Evolutionary conservation across 768 basidiomycete species (phyloP), one percentile per base, ranked within the genome.

Genomic region (Hysterangium stoloniferum): DNA sequence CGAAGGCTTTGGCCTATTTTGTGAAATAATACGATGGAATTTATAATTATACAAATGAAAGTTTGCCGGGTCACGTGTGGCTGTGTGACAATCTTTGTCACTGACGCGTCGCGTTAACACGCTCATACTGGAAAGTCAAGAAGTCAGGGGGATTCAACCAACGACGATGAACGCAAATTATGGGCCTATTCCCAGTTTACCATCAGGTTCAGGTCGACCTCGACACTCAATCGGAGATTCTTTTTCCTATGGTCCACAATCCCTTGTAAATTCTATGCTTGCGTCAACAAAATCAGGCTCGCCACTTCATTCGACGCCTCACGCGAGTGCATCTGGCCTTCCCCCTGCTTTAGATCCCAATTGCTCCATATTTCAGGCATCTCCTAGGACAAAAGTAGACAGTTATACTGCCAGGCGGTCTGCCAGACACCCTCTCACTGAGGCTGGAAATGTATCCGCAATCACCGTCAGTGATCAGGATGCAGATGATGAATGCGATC

Each of bases 181-280:
- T 51, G 41, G 41, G 2, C 41, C 49, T 42, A 43, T 51, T 12
- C 37, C 47, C 24, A 32, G 22, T 15, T n/a, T 51, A 13, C 40
- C 49, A 8, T 51, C 49, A 27, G 38, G 49, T 8, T 42, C 49
- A 22, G 37, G 45, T 19, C 77, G 83, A 51, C 73, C 75, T 51
- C 75, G 86, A 48, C 73, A 73, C 42, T 89, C 87, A 4, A 77
- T 89, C 34, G 81, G 82, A 58, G 82, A 84, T 2, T 85, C 86
- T 2, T 89, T 91, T 67, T 90, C 89, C 1, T 86, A 89, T 58
- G 85, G 82, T 25, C 88, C 88, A 19, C 82, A 85, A 59, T 78
- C 78, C 9, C 74, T 90, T 24, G 74, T 88, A 24, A 78, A 84
- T 60, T 82, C 86, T 0, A 80, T 82, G 59, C 68, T 78, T 43